Percentiles rank a stretch among this genome's conserved stretches.
These are phyloP conservation scores for Spiraea crenata DNA, from an alignment of 331 rosid genomes.

Conservation along the genomic window DNA sequence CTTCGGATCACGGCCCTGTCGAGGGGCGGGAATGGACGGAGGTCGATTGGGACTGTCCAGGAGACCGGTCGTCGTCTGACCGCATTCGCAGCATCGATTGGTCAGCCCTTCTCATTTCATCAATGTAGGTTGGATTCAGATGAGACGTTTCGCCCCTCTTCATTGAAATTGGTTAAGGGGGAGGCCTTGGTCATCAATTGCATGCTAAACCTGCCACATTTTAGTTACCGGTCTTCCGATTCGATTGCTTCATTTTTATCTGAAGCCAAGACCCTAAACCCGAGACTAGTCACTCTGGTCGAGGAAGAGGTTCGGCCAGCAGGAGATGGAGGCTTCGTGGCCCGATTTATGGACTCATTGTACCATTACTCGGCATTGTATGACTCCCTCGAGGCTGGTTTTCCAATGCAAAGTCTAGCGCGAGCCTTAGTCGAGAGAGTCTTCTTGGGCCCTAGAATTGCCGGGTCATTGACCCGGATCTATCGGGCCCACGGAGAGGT, in stretches of 20 bases:
- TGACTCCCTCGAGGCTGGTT: conserved; percentile 78
- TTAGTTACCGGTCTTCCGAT: conserved; percentile 46
- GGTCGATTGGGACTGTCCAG: conserved; percentile 62
- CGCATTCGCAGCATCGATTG: conserved; percentile 68
- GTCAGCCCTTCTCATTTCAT: conserved; percentile 81
- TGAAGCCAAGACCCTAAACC: conserved; percentile 51
- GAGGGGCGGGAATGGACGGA: conserved; percentile 42
- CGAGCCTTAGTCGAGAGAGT: conserved; percentile 74
- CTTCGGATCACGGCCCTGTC: conserved; percentile 76
- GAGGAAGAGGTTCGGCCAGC: conserved; percentile 58
- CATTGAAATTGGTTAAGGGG: conserved; percentile 60
- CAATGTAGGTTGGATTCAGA: conserved; percentile 79
- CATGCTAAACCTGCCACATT: conserved; percentile 81
- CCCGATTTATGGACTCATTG: conserved; percentile 61
- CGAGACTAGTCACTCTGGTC: conserved; percentile 59
- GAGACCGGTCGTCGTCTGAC: conserved; percentile 73
- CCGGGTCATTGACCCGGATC: conserved; percentile 51
- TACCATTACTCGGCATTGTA: conserved; percentile 72
- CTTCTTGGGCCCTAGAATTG: conserved; percentile 68
- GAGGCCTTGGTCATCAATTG: conserved; percentile 77
- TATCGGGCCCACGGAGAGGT: conserved; percentile 31
- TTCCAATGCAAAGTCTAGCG: conserved; percentile 67
- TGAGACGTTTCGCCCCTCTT: conserved; percentile 56
- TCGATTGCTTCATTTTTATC: conserved; percentile 62
- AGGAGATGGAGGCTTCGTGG: conserved; percentile 47